Base-by-base conservation (phyloP, 306 rosid genomes). In the Glycine tomentella region DNA sequence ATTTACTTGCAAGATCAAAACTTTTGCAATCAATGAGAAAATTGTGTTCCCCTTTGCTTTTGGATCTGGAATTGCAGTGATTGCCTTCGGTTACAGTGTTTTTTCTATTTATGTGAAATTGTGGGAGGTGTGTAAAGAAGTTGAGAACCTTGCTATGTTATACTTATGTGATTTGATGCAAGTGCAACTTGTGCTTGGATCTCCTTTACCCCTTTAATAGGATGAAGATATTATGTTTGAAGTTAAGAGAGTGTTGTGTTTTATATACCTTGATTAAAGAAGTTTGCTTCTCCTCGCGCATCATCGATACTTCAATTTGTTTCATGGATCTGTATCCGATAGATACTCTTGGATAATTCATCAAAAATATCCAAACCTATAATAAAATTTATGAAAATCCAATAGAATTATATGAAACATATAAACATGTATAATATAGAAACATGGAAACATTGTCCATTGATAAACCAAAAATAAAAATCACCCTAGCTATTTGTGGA, bases 61-160 rank as follows among this genome's bases (percentile, higher is more conserved):
- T 69, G 58, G 79, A 74, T 77, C 77, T 63, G 48, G 53, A 73
- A 73, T 50, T 83, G 76, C 63, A 46, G 40, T 57, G 65, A 0
- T 72, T 58, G 31, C 14, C 67, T 48, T 50, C 9, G 16, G 36
- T 75, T 75, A 49, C 55, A 6, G 33, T 49, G 8, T 59, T 13
- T 31, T 51, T 25, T 3, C 58, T n/a, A 20, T 66, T 36, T 13
- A n/a, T 14, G 53, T 13, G 55, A 46, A 66, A 17, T 77, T 82
- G 36, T 7, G 6, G 73, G 64, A 56, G 40, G 31, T 72, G 7
- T 61, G 33, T 6, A 45, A 70, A 71, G 33, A 1, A 31, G 50
- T 63, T 80, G 69, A 9, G 58, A 72, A 20, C 59, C 63, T 8
- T 57, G 36, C 67, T 69, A 13, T 57, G 65, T 31, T 14, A 42